Evolutionary conservation across 176 grass and related monocot species (phyloP), one percentile per base, ranked within the genome.

Genomic region (Carex littledalei): DNA sequence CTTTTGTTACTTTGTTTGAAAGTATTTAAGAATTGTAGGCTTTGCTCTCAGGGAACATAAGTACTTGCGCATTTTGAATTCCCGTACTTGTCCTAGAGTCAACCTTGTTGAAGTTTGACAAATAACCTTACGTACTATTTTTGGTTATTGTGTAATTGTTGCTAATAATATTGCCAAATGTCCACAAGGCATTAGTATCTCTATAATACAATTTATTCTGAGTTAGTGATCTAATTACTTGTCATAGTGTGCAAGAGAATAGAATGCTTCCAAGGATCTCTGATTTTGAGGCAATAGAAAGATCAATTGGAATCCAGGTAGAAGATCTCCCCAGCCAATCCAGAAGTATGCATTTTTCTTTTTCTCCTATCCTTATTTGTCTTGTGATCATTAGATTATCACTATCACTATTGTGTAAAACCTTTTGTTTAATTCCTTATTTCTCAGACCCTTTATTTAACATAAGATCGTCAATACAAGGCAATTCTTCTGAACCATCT

Each of bases 391-490:
- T 18, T 60, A 81, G n/a, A 16, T 81, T 35, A 81, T 81, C 8
- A 12, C 3, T 34, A 58, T 41, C 31, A 59, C 16, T 34, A 58
- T 13, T 79, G 22, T 65, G 22, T 82, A 61, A 82, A n/a, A 10
- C 24, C 0, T 37, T 39, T 67, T 29, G 5, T 54, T 47, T 82
- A 14, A 34, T 82, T 56, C 26, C 18, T 24, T 63, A 84, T 60
- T 58, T 22, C 53, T 60, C 41, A 89, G 87, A 85, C 49, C 32
- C 76, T 83, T 72, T 86, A 62, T 68, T 86, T 58, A 86, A 89
- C 79, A 67, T 24, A 85, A 78, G 78, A 35, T 34, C 37, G 52
- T 50, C 68, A 53, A 68, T 50, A 21, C 70, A 79, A 45, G 22
- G 18, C 3, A 69, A 68, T 82, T 7, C 24, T 86, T 65, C 31